Conservation (phyloP, 768 basidiomycete species). For the Mycena haematopus region DNA sequence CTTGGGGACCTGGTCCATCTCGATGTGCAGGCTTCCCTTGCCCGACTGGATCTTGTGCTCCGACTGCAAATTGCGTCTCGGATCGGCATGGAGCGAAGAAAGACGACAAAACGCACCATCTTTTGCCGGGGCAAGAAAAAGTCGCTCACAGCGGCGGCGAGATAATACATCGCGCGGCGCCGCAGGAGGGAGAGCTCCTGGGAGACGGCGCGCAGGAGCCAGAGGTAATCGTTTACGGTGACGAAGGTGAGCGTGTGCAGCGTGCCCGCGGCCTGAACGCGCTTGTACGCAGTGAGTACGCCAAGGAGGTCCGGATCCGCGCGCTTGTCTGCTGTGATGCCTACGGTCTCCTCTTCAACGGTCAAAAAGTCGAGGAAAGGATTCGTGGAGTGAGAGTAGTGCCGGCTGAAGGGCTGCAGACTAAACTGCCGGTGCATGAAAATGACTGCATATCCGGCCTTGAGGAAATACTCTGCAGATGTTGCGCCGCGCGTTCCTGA, state of each 20-base stretch:
- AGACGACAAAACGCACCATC: constrained; percentile 72
- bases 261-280: constrained; percentile 73
- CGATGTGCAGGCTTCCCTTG: constrained; percentile 89
- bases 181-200: constrained; percentile 76
- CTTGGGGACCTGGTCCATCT: constrained; percentile 99
- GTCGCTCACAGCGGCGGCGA: constrained; percentile 97
- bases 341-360: constrained; percentile 62
- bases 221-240: constrained; percentile 96
- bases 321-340: constrained; percentile 71
- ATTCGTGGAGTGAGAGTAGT: constrained; percentile 98
- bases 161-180: constrained; percentile 87
- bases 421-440: constrained; percentile 99
- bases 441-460: constrained; percentile 94
- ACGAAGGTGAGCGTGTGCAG: constrained; percentile 90
- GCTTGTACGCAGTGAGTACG: constrained; percentile 81
- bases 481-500: constrained; percentile 94
- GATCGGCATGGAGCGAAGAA: not conserved
- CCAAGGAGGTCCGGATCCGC: constrained; percentile 64
- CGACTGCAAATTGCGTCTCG: constrained; percentile 55
- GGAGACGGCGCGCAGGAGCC: constrained; percentile 84
- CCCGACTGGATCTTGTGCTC: constrained; percentile 99
- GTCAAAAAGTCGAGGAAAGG: constrained; percentile 96
- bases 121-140: constrained; percentile 94
- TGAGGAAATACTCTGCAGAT: constrained; percentile 97
- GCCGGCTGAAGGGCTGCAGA: constrained; percentile 94